These are phyloP conservation scores for Vickermania ingenoplastis DNA, from an alignment of 208 protist species.

Conservation along the genomic window DNA sequence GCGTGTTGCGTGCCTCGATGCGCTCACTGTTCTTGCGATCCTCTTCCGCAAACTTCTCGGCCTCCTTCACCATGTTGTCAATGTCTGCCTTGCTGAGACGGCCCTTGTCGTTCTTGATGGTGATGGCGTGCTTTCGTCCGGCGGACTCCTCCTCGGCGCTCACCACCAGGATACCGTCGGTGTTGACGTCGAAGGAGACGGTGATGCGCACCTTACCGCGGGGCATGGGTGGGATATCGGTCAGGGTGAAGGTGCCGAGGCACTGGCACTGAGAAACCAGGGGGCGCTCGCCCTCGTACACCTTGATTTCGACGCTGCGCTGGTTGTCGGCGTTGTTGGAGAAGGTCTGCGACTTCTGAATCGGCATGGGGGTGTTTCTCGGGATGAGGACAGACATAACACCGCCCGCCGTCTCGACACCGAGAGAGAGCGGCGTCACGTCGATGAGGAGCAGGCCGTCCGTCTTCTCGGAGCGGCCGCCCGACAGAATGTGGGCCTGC, in stretches of 20 bases:
- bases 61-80: constrained; percentile 93
- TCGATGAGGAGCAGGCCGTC: constrained; percentile 75
- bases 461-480: constrained; percentile 50
- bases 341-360: constrained; percentile 83
- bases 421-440: constrained; percentile 92
- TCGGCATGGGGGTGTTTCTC: constrained; percentile 78
- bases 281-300: constrained; percentile 92
- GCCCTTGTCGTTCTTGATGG: constrained; percentile 96
- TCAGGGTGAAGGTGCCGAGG: constrained; percentile 92
- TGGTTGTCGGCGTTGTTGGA: constrained; percentile 84
- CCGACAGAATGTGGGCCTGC: constrained; percentile 93
- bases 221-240: constrained; percentile 64
- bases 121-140: constrained; percentile 81
- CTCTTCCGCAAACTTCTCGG: constrained; percentile 90
- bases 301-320: constrained; percentile 85
- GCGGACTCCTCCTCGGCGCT: constrained; percentile 90
- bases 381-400: constrained; percentile 92
- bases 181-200: constrained; percentile 98
- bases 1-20: constrained; percentile 89
- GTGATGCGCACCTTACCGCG: constrained; percentile 96
- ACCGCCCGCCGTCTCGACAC: constrained; percentile 89
- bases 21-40: constrained; percentile 75
- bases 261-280: constrained; percentile 91
- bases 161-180: constrained; percentile 97
- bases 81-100: constrained; percentile 93